Base-by-base conservation (phyloP, 2,329 filamentous ascomycete species). In the Fusarium sp. region DNA sequence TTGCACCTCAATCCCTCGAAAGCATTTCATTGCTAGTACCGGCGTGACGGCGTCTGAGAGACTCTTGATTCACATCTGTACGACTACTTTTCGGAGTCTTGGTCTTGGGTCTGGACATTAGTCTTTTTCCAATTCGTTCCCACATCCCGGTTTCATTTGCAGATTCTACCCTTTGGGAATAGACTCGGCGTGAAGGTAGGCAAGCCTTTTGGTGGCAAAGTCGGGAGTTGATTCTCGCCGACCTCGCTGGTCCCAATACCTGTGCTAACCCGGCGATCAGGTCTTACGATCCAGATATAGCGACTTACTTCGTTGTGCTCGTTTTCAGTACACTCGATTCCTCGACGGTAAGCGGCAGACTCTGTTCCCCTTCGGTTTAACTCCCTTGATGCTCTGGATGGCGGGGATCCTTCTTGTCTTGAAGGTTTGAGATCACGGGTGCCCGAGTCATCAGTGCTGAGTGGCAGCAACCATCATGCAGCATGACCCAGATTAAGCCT, bases 11-110 rank as follows among this genome's bases (percentile, higher is more conserved):
- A 76, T 69, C 74, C 58, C 70, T 78, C 75, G 54, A 72, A 78
- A 80, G 79, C 79, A 81, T 78, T 79, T 73, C 74, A 72, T 81
- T 81, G 77, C 80, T 79, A 78, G 78, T 78, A 79, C 72, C 77
- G 82, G 83, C 82, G 83, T 84, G 82, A 81, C 78, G 82, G 83
- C 81, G 82, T 85, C 80, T 80, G 76, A 82, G 76, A 82, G 73
- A 77, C 76, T 77, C 72, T 81, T 79, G 74, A 72, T 80, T 79
- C 76, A 80, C 78, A 75, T 81, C 81, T 80, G 79, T 79, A 79
- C 80, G 80, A 79, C 80, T 80, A 78, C 77, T 78, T 81, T 82
- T 81, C 79, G 79, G 79, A 82, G 80, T 83, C 77, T 80, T 77
- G 79, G 78, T 76, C 78, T 80, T 79, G 72, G 80, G 79, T 82